A percentile compares a stretch with the other conserved stretches of the same genome.
phyloP scores from a whole-genome alignment of 2,329 filamentous ascomycete genomes.

The Leptographium procerum region DNA sequence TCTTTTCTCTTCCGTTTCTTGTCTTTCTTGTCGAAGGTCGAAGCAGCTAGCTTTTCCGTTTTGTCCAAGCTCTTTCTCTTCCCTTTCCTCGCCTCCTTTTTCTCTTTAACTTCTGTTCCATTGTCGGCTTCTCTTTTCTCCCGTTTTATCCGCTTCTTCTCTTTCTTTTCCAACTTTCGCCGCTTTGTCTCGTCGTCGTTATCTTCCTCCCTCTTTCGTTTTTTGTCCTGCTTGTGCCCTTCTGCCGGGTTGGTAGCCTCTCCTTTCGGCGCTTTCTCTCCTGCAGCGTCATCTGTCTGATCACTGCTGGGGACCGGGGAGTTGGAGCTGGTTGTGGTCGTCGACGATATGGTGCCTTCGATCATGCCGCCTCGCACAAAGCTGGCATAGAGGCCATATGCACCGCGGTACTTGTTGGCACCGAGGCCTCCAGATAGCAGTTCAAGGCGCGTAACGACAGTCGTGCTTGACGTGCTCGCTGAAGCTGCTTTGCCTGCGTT shows the following conservation, averaged over 20 bases:
- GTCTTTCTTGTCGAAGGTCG: constrained; percentile 3
- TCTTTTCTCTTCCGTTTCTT: constrained; percentile 10
- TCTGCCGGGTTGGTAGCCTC: constrained; percentile 6
- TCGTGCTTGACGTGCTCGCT: constrained; percentile 41
- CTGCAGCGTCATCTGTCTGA: constrained; percentile 6
- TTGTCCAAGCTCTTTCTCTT: constrained; percentile 17
- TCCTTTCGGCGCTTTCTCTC: constrained; percentile 21
- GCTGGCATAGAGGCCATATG: constrained; percentile 61
- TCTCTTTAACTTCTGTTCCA: constrained; percentile 21
- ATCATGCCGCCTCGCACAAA: constrained; percentile 78
- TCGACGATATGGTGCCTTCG: constrained; percentile 50
- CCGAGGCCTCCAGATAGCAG: constrained; percentile 31
- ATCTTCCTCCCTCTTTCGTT: not conserved
- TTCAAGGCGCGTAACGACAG: constrained; percentile 36
- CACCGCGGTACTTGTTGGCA: constrained; percentile 45
- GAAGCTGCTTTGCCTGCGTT: constrained; percentile 45
- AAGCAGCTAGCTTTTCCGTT: constrained; percentile 18
- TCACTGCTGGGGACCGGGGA: not conserved
- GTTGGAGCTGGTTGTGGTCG: constrained; percentile 13
- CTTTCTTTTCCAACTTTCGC: constrained; percentile 23
- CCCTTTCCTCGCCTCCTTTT: not conserved
- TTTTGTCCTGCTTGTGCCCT: not conserved
- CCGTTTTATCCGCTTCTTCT: constrained; percentile 4
- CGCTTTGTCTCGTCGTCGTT: not conserved
- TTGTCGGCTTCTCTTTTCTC: constrained; percentile 2